Percentiles rank a stretch among this genome's conserved stretches.
These are phyloP conservation scores for Cercophora sp. DNA, from an alignment of 495 filamentous ascomycete species.

Conservation along the genomic window DNA sequence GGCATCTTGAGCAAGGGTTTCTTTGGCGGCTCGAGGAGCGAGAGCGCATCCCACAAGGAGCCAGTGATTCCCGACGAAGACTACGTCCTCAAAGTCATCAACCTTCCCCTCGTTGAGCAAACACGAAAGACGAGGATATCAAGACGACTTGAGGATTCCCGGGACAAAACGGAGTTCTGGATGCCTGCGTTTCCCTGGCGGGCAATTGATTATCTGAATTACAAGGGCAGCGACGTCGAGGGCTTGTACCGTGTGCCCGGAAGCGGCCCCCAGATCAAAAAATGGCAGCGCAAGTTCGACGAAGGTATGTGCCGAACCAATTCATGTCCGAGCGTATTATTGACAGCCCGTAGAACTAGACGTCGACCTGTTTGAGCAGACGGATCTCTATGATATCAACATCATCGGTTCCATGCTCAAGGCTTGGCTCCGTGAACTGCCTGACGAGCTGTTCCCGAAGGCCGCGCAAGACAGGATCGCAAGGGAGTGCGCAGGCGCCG, in stretches of 20 bases:
- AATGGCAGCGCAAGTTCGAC: constrained; percentile 85
- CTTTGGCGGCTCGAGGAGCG: constrained; percentile 69
- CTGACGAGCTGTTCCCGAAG: constrained; percentile 85
- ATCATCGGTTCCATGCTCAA: constrained; percentile 91
- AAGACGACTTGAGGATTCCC: constrained; percentile 73
- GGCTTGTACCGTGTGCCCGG: constrained; percentile 86
- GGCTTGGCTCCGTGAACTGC: constrained; percentile 88
- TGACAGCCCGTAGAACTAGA: constrained; percentile 57
- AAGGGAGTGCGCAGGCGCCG: constrained; percentile 67
- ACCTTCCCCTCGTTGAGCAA: constrained; percentile 75
- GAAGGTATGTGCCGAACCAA: constrained; percentile 47
- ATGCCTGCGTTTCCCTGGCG: constrained; percentile 91
- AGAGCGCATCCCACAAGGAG: constrained; percentile 66
- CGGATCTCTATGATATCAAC: constrained; percentile 88
- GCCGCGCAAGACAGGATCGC: constrained; percentile 69
- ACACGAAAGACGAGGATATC: constrained; percentile 82
- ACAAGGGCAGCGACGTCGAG: constrained; percentile 84
- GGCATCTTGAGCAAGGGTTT: constrained; percentile 74
- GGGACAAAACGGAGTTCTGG: constrained; percentile 95
- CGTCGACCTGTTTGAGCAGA: constrained; percentile 77
- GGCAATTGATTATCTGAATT: constrained; percentile 90
- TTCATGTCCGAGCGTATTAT: constrained; percentile 22
- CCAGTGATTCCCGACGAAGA: constrained; percentile 62
- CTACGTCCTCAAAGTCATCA: constrained; percentile 74
- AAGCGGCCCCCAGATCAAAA: constrained; percentile 75